Conservation (phyloP, 495 filamentous ascomycete species). For the Achaetomiella virescens region DNA sequence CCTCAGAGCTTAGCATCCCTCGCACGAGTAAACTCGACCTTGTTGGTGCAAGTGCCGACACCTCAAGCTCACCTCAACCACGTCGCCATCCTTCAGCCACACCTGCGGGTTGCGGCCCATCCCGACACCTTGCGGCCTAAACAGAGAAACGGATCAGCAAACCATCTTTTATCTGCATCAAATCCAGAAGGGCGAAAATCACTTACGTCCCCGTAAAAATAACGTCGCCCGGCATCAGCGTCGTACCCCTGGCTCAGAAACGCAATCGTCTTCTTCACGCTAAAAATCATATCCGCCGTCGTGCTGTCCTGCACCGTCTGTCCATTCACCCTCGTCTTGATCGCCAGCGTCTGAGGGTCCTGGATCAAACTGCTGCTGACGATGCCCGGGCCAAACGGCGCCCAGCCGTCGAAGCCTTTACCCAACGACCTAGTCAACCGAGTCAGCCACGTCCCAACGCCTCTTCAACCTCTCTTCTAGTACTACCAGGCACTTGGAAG, state of each 20-base stretch:
- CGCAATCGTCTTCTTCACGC: slow-evolving; percentile 63
- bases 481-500: too few species aligned
- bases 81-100: slow-evolving; percentile 75
- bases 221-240: slow-evolving; percentile 69
- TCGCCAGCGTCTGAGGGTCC: slow-evolving; percentile 62
- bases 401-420: slow-evolving; percentile 86
- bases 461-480: too few species aligned
- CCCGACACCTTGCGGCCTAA: slow-evolving; percentile 68
- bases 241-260: slow-evolving; percentile 74
- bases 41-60: slow-evolving; percentile 66
- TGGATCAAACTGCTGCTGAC: slow-evolving; percentile 59
- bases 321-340: slow-evolving; percentile 67
- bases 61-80: slow-evolving; percentile 67
- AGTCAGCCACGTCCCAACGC: too few species aligned
- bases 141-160: not conserved
- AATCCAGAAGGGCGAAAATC: not conserved
- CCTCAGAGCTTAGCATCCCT: slow-evolving; percentile 48
- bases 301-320: slow-evolving; percentile 63
- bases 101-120: slow-evolving; percentile 66
- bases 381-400: slow-evolving; percentile 79
- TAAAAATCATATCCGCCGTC: slow-evolving; percentile 79
- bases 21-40: slow-evolving; percentile 56
- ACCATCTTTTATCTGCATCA: not conserved
- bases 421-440: slow-evolving; percentile 46
- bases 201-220: slow-evolving; percentile 84